These are phyloP conservation scores for Penicillium fuscoglaucum DNA, from an alignment of 2,329 filamentous ascomycete genomes.

Conservation along the genomic window DNA sequence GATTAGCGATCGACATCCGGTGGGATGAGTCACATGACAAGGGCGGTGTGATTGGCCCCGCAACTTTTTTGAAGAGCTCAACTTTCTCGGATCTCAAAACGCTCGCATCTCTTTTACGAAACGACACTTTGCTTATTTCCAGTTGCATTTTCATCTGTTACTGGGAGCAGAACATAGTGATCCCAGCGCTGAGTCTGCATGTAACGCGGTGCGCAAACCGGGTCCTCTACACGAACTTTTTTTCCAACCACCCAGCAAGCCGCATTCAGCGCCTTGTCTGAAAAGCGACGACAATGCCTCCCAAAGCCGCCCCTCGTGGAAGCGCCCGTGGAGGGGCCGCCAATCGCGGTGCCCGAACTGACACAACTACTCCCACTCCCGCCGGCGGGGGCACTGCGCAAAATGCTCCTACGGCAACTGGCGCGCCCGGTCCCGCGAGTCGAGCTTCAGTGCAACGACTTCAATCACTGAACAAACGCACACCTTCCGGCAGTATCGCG, in stretches of 20 bases:
- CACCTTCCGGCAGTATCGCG: constrained; percentile 40
- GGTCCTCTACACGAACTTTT: constrained; percentile 9
- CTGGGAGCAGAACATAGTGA: background rate
- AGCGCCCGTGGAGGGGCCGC: constrained; percentile 23
- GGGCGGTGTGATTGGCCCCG: constrained; percentile 24
- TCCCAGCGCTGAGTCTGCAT: background rate
- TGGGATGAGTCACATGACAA: constrained; percentile 16
- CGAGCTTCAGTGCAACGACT: constrained; percentile 44
- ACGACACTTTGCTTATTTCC: background rate
- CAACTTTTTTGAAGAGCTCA: constrained; percentile 27
- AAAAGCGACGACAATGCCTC: constrained; percentile 32
- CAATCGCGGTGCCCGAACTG: constrained; percentile 5
- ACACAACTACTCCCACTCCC: constrained; percentile 19
- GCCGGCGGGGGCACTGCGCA: constrained; percentile 13
- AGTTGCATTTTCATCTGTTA: background rate
- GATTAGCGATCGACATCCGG: background rate
- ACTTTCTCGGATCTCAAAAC: constrained; percentile 17
- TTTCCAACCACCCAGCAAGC: constrained; percentile 6
- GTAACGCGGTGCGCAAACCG: background rate
- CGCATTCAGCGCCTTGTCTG: constrained; percentile 19
- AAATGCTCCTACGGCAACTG: constrained; percentile 16
- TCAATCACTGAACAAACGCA: constrained; percentile 44
- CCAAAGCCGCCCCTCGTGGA: constrained; percentile 34
- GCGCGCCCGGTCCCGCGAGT: constrained; percentile 20
- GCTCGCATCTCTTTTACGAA: constrained; percentile 1